phyloP scores from a whole-genome alignment of 495 filamentous ascomycete species.

The Choiromyces venosus region DNA sequence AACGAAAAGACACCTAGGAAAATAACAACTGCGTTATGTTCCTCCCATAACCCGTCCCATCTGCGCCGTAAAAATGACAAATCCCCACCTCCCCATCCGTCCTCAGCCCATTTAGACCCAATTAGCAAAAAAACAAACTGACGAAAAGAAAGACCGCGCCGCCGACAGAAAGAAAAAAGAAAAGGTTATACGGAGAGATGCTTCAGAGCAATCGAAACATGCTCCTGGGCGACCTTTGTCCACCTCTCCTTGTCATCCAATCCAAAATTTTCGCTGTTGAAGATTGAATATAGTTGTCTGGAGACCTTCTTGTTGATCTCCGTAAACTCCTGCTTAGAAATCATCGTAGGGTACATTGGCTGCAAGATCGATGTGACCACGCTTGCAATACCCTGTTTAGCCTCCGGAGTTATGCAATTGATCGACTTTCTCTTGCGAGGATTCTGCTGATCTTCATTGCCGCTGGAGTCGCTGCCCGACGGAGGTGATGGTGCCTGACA shows the following conservation, averaged over 20 bases:
- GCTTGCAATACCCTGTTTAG: constrained; percentile 30
- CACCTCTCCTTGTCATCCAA: constrained; percentile 30
- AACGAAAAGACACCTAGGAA: neutral
- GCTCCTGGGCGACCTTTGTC: constrained; percentile 25
- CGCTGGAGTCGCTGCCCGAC: constrained; percentile 33
- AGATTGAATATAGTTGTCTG: constrained; percentile 36
- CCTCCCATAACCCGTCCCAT: neutral
- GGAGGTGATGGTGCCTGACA: constrained; percentile 19
- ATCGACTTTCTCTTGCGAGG: constrained; percentile 8
- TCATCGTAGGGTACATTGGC: constrained; percentile 32
- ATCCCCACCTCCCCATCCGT: neutral
- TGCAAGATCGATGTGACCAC: constrained; percentile 34
- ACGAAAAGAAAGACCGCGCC: neutral
- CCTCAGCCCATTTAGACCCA: neutral
- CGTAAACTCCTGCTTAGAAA: constrained; percentile 39
- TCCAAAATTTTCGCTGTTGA: constrained; percentile 16
- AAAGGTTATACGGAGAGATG: constrained; percentile 7
- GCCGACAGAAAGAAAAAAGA: neutral
- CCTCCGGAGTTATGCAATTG: constrained; percentile 24
- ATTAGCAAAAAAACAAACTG: neutral
- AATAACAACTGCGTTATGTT: neutral
- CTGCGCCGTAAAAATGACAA: neutral
- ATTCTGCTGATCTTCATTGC: constrained; percentile 10
- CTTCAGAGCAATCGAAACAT: constrained; percentile 28
- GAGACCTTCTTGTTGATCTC: constrained; percentile 41